A percentile compares a stretch with the other conserved stretches of the same genome.
Conservation (phyloP, 345 rosid species). For the Gossypium longicalyx region DNA sequence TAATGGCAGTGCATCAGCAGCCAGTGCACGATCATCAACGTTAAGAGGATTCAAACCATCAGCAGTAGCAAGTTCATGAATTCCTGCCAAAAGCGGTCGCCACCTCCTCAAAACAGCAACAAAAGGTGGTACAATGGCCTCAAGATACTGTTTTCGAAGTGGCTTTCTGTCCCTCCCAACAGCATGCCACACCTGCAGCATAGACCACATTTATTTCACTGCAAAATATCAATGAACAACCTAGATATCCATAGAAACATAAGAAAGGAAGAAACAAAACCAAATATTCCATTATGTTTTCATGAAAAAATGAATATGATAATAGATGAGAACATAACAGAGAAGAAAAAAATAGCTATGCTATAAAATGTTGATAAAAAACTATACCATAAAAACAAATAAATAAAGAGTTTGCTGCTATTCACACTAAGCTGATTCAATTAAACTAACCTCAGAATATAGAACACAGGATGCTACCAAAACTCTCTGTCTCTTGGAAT, state of each 20-base stretch:
- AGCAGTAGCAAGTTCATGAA: conserved; percentile 95
- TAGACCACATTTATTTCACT: conserved; percentile 13
- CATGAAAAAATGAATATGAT: conserved; percentile 8
- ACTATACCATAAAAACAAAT: neutral
- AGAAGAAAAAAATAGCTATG: neutral
- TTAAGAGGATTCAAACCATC: conserved; percentile 97
- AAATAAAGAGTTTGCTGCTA: neutral
- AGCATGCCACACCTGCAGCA: conserved; percentile 90
- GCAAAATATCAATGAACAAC: neutral
- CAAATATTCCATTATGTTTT: conserved; percentile 8
- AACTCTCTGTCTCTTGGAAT: conserved; percentile 96
- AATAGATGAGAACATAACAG: conserved; percentile 18
- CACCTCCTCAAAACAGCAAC: conserved; percentile 96
- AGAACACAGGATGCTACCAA: conserved; percentile 95
- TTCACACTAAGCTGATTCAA: conserved; percentile 17
- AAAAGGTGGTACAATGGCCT: conserved; percentile 92
- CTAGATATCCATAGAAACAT: neutral
- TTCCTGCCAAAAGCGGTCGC: conserved; percentile 95
- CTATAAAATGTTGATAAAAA: neutral
- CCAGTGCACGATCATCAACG: conserved; percentile 90
- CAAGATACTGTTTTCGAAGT: conserved; percentile 89
- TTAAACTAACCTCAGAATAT: conserved; percentile 90
- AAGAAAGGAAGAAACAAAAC: neutral
- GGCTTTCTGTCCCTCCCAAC: conserved; percentile 77
- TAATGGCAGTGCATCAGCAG: conserved; percentile 83